These are phyloP conservation scores for Parathielavia appendiculata DNA, from an alignment of 495 filamentous ascomycete genomes.

Conservation along the genomic window DNA sequence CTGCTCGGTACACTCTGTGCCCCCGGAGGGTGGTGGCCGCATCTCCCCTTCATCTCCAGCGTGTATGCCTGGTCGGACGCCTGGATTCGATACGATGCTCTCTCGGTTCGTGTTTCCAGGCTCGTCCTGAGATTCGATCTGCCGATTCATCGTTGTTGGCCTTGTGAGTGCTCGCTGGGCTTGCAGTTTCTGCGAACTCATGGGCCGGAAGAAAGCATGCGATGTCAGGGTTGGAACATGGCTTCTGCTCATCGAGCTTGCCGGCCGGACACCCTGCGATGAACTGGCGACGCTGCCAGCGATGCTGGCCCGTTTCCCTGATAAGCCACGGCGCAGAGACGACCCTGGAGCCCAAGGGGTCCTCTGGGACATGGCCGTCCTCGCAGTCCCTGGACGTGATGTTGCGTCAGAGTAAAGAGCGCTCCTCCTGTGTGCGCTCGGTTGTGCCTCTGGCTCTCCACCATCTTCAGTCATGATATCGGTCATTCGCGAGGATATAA, in stretches of 20 bases:
- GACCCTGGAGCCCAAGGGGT: slow-evolving; percentile 46
- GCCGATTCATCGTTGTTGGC: slow-evolving; percentile 36
- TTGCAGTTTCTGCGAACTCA: slow-evolving; percentile 94
- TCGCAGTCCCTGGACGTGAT: slow-evolving; percentile 46
- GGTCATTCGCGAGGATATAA: slow-evolving; percentile 83
- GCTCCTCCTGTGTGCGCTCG: slow-evolving; percentile 36
- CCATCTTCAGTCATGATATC: slow-evolving; percentile 62
- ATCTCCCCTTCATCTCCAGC: slow-evolving; percentile 51
- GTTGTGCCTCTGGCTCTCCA: slow-evolving; percentile 33
- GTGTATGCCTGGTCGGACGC: slow-evolving; percentile 29
- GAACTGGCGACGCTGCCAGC: slow-evolving; percentile 42
- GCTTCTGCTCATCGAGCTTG: slow-evolving; percentile 65
- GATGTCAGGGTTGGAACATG: slow-evolving; percentile 88
- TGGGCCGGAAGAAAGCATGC: slow-evolving; percentile 88
- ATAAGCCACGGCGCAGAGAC: slow-evolving; percentile 41
- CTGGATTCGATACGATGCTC: slow-evolving; percentile 47
- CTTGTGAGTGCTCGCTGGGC: slow-evolving; percentile 66
- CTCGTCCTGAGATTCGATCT: slow-evolving; percentile 33
- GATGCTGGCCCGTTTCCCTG: slow-evolving; percentile 39
- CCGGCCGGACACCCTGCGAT: slow-evolving; percentile 49
- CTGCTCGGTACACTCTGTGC: slow-evolving; percentile 71
- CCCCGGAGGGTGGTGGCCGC: slow-evolving; percentile 61
- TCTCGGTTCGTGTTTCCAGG: slow-evolving; percentile 37
- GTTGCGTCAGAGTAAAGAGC: slow-evolving; percentile 40
- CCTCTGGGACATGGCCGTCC: slow-evolving; percentile 48